Conservation (phyloP, 495 filamentous ascomycete species). For the Bathelium albidoporum region DNA sequence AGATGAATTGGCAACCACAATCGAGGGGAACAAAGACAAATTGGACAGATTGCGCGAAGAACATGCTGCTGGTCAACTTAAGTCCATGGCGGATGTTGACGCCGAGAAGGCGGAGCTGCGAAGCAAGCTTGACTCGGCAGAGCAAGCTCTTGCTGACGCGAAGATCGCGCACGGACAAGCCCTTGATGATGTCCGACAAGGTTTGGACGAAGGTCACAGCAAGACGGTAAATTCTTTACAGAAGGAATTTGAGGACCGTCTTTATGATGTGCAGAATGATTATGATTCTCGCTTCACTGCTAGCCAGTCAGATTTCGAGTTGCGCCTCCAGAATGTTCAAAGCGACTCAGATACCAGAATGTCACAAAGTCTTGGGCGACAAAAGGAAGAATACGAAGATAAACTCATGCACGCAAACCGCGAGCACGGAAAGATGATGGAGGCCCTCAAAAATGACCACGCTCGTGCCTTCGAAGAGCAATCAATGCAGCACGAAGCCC, state of each 20-base stretch:
- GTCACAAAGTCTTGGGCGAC: neutral
- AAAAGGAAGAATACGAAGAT: neutral
- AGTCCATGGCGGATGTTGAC: neutral
- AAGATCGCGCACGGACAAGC: neutral
- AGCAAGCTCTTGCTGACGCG: neutral
- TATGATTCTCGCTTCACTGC: neutral
- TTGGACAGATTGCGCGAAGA: neutral
- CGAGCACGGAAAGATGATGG: neutral
- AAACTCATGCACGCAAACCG: neutral
- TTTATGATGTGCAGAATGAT: neutral
- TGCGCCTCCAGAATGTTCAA: neutral
- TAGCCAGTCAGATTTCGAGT: neutral
- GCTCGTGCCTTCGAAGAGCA: neutral
- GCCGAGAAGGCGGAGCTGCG: neutral
- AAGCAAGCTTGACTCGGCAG: neutral
- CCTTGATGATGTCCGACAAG: neutral
- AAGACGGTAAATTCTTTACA: neutral
- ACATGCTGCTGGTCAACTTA: constrained; percentile 1
- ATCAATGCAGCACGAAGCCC: neutral
- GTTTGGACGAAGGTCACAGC: neutral
- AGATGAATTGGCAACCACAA: neutral
- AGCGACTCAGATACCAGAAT: neutral
- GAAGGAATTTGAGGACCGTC: neutral
- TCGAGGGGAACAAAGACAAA: neutral
- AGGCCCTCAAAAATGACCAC: neutral